Evolutionary conservation across 495 filamentous ascomycete species (phyloP), one percentile per base, ranked within the genome.

Genomic region (Neurospora sp.): DNA sequence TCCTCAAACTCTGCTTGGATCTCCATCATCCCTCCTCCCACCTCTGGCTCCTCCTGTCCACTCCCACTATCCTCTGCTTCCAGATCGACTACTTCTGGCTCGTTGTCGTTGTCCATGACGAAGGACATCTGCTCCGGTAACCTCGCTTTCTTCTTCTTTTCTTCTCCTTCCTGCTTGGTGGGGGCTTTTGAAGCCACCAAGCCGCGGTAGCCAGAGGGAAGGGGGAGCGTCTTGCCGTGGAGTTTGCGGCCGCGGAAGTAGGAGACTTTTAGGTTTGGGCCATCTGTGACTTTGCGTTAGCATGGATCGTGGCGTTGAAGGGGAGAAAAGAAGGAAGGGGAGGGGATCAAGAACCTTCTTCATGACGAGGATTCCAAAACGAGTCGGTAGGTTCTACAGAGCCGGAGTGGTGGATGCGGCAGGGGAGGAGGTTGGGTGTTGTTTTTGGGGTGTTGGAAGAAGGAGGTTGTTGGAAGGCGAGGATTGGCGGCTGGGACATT

Each of bases 161-260:
- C 5, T 3, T 7, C 14, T 18, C 16, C 5, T 12, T 39, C 12
- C 5, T 27, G 54, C 0, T 69, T 27, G 1, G 70, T n/a, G n/a
- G n/a, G 18, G 27, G 70, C 12, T 31, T 31, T 31, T 2, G 31
- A 31, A 3, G 31, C 31, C 4, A 31, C 31, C 31, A 31, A 3
- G 31, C 31, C 31, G 31, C 31, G 31, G 31, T 31, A 31, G 31
- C 31, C 31, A 3, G 31, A 31, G 31, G 31, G 95, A 6, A 97
- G 78, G 12, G 86, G 84, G 38, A 95, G 83, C 20, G 84, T 79
- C 72, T 88, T 90, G 37, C 93, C 93, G 60, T 87, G 85, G 20
- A 98, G 85, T 77, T 91, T 96, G 49, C 95, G 89, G 40, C 95
- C 95, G 39, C 95, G 91, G 75, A 97, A 92, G 78, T 95, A 92